These are phyloP conservation scores for Chytriomyces sp. DNA, from an alignment of 192 early-diverging fungal genomes.

Conservation along the genomic window DNA sequence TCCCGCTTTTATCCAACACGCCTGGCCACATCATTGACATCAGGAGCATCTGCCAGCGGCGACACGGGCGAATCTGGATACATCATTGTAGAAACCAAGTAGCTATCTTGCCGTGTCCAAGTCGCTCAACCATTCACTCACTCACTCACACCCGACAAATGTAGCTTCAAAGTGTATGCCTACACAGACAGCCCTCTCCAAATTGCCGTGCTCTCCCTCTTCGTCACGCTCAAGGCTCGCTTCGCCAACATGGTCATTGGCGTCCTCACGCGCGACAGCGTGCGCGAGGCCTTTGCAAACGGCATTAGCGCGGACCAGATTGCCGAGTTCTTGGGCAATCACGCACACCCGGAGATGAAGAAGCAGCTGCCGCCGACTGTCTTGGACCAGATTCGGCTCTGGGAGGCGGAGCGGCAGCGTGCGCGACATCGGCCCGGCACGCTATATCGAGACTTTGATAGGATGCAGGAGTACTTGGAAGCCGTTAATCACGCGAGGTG, in stretches of 20 bases:
- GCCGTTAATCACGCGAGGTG: conserved; percentile 70
- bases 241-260: conserved; percentile 94
- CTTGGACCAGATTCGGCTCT: conserved; percentile 91
- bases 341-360: conserved; percentile 93
- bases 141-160: neutral
- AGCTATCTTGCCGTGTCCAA: conserved; percentile 28
- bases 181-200: conserved; percentile 89
- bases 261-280: conserved; percentile 80
- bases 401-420: conserved; percentile 94
- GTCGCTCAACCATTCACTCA: neutral
- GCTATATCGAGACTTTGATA: conserved; percentile 78
- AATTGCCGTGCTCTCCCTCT: conserved; percentile 89
- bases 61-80: conserved; percentile 61
- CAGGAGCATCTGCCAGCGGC: conserved; percentile 56
- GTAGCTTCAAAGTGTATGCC: conserved; percentile 70
- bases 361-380: conserved; percentile 86
- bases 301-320: conserved; percentile 95
- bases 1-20: conserved; percentile 88
- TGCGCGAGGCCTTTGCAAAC: conserved; percentile 77
- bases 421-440: conserved; percentile 41
- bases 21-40: conserved; percentile 88
- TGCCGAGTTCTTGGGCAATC: conserved; percentile 69
- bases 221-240: conserved; percentile 78
- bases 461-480: conserved; percentile 71
- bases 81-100: conserved; percentile 95